Conservation (phyloP, 208 protist genomes). For the Strigomonas galati region DNA sequence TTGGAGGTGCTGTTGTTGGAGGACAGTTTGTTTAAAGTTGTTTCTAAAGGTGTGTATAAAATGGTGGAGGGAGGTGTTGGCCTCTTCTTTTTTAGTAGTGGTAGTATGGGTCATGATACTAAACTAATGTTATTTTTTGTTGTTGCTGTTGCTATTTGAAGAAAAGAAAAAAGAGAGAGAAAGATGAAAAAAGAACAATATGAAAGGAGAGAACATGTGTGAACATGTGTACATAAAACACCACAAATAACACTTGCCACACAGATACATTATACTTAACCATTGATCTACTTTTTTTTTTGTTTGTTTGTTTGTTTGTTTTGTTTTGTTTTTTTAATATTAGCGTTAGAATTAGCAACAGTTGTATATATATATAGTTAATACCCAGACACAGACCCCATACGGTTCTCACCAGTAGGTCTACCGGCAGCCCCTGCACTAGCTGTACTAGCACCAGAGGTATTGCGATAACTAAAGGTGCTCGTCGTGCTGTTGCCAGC, state of each 20-base stretch:
- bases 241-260: neutral
- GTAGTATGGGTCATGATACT: too few relatives aligned
- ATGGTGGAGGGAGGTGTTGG: too few relatives aligned
- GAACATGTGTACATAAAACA: neutral
- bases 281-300: neutral
- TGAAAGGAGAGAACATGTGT: neutral
- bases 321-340: constrained; percentile 1
- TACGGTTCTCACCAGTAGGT: neutral
- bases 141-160: too few relatives aligned
- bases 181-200: constrained; percentile 1
- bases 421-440: neutral
- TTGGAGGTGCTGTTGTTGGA: too few relatives aligned
- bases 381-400: neutral
- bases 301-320: too few relatives aligned
- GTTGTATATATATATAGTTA: neutral
- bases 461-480: neutral
- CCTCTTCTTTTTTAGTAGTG: too few relatives aligned
- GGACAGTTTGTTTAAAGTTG: too few relatives aligned
- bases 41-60: too few relatives aligned
- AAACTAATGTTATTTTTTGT: too few relatives aligned
- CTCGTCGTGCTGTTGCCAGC: neutral
- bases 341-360: neutral
- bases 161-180: too few relatives aligned
- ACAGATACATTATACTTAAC: neutral
- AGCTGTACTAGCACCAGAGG: neutral